Evolutionary conservation across 257 asterid genomes (phyloP).

Genomic region (Solanum pennellii): DNA sequence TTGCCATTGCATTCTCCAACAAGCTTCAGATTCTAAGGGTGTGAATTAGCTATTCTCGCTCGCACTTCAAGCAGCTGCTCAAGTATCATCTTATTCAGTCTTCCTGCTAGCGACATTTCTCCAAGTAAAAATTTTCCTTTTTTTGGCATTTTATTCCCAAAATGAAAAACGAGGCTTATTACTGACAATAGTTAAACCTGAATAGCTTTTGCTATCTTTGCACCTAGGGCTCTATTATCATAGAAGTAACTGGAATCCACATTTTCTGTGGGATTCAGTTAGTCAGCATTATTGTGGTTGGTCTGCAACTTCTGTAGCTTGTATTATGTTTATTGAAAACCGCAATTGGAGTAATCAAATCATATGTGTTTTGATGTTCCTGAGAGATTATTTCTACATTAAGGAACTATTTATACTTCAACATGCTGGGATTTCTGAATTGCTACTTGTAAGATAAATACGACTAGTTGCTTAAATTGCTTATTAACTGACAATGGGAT

Average conservation of each 20-base stretch:
- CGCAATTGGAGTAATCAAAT: neutral
- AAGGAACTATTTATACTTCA: neutral
- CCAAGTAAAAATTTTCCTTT: neutral
- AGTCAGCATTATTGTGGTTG: neutral
- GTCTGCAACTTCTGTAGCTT: neutral
- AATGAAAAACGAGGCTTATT: neutral
- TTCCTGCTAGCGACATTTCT: neutral
- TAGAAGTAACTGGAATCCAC: neutral
- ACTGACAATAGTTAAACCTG: neutral
- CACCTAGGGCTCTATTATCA: neutral
- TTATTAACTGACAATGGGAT: neutral
- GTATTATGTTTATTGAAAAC: neutral
- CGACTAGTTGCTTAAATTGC: neutral
- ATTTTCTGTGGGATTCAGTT: neutral
- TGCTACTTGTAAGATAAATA: neutral
- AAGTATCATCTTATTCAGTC: neutral
- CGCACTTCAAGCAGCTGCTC: neutral
- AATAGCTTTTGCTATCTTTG: neutral
- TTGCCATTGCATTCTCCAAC: conserved; percentile 87
- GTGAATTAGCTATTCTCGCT: conserved; percentile 13
- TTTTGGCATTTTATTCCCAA: neutral
- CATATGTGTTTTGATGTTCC: neutral
- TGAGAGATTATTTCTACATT: neutral
- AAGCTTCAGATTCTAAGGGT: conserved; percentile 98
- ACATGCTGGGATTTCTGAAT: neutral